A percentile compares a stretch with the other conserved stretches of the same genome.
Evolutionary conservation across 2,329 filamentous ascomycete genomes (phyloP).

Genomic region (Claviceps paspali): DNA sequence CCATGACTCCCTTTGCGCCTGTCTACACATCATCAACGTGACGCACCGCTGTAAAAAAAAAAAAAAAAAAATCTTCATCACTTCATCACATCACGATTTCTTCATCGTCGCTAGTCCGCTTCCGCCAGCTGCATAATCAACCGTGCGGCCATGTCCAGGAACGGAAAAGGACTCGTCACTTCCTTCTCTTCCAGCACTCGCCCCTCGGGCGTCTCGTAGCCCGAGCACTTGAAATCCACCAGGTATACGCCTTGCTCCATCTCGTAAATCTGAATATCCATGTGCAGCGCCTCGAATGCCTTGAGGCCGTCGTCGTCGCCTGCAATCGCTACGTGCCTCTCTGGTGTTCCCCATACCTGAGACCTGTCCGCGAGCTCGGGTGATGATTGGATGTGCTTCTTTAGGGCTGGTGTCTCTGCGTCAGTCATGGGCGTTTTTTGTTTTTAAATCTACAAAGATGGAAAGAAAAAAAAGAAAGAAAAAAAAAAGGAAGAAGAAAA

Average conservation of each 20-base stretch:
- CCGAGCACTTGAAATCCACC: conserved; percentile 96
- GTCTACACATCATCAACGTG: background rate
- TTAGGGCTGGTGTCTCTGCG: conserved; percentile 8
- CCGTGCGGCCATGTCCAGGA: conserved; percentile 82
- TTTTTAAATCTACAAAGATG: no score
- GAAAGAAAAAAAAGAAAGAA: background rate
- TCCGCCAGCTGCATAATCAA: conserved; percentile 88
- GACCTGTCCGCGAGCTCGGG: conserved; percentile 6
- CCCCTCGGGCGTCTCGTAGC: conserved; percentile 71
- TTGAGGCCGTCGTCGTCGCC: conserved; percentile 21
- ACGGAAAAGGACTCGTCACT: conserved; percentile 87
- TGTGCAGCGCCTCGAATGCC: conserved; percentile 76
- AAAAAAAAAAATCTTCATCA: no score
- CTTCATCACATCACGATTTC: no score
- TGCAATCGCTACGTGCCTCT: conserved; percentile 14
- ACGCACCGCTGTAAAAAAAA: background rate
- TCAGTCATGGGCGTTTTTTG: no score
- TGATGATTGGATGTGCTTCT: conserved; percentile 2
- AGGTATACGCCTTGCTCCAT: conserved; percentile 88
- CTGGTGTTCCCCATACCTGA: conserved; percentile 12
- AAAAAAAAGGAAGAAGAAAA: no score
- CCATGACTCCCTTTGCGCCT: background rate
- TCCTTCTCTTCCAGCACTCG: conserved; percentile 79
- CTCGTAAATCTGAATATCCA: conserved; percentile 92
- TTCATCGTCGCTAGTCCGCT: conserved; percentile 37